These are phyloP conservation scores for Chimonanthus praecox DNA, from an alignment of 164 flowering plant species.

Conservation along the genomic window DNA sequence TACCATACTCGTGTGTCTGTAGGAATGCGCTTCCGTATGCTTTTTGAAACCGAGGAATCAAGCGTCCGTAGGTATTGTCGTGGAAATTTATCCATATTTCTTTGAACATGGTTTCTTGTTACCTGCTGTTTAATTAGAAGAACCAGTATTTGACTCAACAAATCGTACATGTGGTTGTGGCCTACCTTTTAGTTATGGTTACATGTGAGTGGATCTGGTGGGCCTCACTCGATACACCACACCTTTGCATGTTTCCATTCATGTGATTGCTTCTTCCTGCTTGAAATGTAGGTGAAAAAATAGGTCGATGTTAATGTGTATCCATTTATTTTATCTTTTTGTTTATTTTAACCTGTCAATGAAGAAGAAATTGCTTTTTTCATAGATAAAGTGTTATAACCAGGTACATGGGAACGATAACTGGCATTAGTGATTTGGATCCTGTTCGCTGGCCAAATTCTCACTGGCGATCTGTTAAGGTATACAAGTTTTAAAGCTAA, in stretches of 20 bases:
- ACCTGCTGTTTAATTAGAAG: background rate
- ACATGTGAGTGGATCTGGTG: too few relatives aligned
- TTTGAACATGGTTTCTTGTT: background rate
- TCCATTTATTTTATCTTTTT: background rate
- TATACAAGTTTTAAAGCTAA: slow-evolving; percentile 9
- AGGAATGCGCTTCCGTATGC: slow-evolving; percentile 93
- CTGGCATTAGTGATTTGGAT: slow-evolving; percentile 78
- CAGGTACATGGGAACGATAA: slow-evolving; percentile 94
- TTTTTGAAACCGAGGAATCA: slow-evolving; percentile 89
- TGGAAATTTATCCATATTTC: too few relatives aligned
- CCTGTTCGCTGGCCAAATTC: slow-evolving; percentile 85
- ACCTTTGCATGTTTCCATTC: background rate
- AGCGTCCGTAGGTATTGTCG: slow-evolving; percentile 69
- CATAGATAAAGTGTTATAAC: background rate
- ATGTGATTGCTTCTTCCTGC: background rate
- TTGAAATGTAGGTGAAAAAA: background rate
- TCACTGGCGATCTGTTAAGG: slow-evolving; percentile 94
- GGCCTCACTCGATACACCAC: too few relatives aligned
- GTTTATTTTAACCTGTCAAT: background rate
- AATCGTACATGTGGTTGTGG: background rate
- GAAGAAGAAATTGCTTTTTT: background rate
- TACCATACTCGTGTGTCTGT: slow-evolving; percentile 86
- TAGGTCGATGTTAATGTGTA: background rate
- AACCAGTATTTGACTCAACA: background rate
- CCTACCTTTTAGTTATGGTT: background rate